These are phyloP conservation scores for Wickerhamomyces sydowiorum DNA, from an alignment of 805 yeast species.

Conservation along the genomic window DNA sequence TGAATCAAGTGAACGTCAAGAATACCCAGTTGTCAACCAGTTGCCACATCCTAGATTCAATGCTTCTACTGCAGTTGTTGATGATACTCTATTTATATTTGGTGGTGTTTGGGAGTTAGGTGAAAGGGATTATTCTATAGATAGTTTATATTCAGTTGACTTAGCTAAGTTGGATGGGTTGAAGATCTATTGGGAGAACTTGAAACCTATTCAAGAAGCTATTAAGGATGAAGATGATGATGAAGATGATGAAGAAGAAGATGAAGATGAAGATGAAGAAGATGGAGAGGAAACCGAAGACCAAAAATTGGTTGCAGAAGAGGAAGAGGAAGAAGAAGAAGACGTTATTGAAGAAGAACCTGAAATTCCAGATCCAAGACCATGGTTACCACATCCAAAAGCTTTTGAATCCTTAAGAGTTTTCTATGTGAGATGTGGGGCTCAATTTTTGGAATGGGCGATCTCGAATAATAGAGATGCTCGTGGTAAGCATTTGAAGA, in stretches of 20 bases:
- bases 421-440: conserved; percentile 83
- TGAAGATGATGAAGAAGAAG: conserved; percentile 59
- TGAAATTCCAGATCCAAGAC: conserved; percentile 83
- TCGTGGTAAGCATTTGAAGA: conserved; percentile 85
- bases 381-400: conserved; percentile 97
- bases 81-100: conserved; percentile 74
- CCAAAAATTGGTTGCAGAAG: conserved; percentile 30
- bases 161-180: conserved; percentile 84
- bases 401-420: conserved; percentile 81
- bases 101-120: conserved; percentile 92
- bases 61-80: conserved; percentile 77
- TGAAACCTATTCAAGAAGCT: conserved; percentile 46
- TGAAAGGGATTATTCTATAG: conserved; percentile 79
- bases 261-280: conserved; percentile 64
- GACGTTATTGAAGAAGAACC: conserved; percentile 56
- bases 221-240: conserved; percentile 60
- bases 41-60: conserved; percentile 90
- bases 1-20: conserved; percentile 4
- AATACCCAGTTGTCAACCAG: conserved; percentile 43
- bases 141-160: conserved; percentile 82
- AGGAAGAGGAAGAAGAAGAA: conserved; percentile 56
- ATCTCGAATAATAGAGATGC: conserved; percentile 79
- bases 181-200: conserved; percentile 85
- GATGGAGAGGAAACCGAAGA: conserved; percentile 41
- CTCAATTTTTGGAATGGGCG: conserved; percentile 88